Conservation (phyloP, 148 eudicot species). For the Chenopodium album region DNA sequence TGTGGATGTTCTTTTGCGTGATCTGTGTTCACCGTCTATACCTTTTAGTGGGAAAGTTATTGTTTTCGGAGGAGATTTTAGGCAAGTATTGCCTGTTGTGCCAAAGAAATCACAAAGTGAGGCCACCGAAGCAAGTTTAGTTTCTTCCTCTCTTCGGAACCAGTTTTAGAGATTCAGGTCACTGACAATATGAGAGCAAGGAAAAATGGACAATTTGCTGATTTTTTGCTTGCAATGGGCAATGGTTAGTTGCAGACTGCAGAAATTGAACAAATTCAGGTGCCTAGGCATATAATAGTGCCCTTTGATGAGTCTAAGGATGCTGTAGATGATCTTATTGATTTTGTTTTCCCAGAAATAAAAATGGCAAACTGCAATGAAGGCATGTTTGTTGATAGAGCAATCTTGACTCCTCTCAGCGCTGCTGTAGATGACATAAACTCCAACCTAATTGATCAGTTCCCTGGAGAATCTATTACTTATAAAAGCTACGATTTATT, state of each 20-base stretch:
- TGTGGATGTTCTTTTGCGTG: neutral
- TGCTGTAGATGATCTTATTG: too few relatives aligned
- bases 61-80: too few relatives aligned
- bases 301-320: neutral
- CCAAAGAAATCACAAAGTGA: neutral
- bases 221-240: neutral
- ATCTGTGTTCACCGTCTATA: too few relatives aligned
- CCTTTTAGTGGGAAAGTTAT: slow-evolving; percentile 1
- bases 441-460: neutral
- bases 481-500: neutral
- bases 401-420: too few relatives aligned
- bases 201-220: neutral
- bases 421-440: slow-evolving; percentile 2
- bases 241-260: neutral
- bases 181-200: slow-evolving; percentile 4
- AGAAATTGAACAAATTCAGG: neutral
- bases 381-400: too few relatives aligned
- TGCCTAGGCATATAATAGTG: neutral
- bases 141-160: neutral
- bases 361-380: too few relatives aligned
- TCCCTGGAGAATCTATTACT: neutral
- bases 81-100: too few relatives aligned
- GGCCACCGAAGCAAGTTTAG: neutral
- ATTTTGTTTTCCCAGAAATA: too few relatives aligned
- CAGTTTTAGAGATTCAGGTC: neutral